Evolutionary conservation across 176 grass and related monocot species (phyloP).

Genomic region (Rhynchospora breviuscula): DNA sequence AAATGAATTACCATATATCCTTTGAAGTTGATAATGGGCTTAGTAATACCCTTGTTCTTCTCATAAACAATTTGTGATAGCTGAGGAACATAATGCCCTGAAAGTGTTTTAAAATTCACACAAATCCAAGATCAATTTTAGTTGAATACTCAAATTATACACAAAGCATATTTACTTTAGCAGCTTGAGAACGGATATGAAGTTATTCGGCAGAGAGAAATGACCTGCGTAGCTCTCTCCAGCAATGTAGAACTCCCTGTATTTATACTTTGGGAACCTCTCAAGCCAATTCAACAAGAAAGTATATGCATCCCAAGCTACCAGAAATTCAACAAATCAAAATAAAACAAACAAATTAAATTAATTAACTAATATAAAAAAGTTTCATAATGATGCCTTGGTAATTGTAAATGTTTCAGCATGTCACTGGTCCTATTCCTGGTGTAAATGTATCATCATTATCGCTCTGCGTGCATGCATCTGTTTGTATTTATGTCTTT

Average conservation of each 20-base stretch:
- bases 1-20: slow-evolving; percentile 74
- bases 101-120: background rate
- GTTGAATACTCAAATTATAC: background rate
- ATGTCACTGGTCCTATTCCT: background rate
- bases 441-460: background rate
- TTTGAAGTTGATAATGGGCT: slow-evolving; percentile 77
- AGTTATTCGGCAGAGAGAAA: background rate
- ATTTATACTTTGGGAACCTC: slow-evolving; percentile 69
- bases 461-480: too few species aligned
- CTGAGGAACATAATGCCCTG: slow-evolving; percentile 90
- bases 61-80: slow-evolving; percentile 55
- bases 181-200: too few species aligned
- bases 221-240: slow-evolving; percentile 79
- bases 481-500: too few species aligned
- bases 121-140: background rate
- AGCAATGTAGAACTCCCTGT: slow-evolving; percentile 65
- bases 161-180: too few species aligned
- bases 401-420: background rate
- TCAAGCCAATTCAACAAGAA: slow-evolving; percentile 75
- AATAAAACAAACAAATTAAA: too few species aligned
- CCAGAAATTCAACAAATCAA: background rate
- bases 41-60: slow-evolving; percentile 48
- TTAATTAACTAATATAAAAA: background rate
- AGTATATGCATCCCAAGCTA: slow-evolving; percentile 57
- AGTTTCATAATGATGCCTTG: background rate